Base-by-base conservation (phyloP, 106 monocot species). In the Hemerocallis citrina region DNA sequence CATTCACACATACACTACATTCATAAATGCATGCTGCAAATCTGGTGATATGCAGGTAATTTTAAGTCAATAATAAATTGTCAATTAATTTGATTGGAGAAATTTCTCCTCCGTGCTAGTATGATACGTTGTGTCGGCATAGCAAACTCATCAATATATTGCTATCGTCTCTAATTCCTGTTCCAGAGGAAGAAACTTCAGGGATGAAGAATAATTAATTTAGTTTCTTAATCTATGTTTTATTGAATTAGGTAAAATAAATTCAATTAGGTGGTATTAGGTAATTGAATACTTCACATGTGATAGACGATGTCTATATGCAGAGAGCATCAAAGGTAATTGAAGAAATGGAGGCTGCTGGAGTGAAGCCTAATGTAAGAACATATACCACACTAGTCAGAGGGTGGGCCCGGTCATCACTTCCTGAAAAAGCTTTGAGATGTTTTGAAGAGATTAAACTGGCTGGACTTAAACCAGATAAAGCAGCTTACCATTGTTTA, bases 11-110 rank as follows among this genome's bases (percentile, higher is more conserved):
- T 98, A 78, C 59, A 98, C 98, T 58, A 92, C 98, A 42, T 88
- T 88, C 55, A 74, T 98, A 72, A 98, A 88, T 75, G 98, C 88
- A 30, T 92, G 92, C 65, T 88, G 88, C 70, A 85, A 80, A 52
- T 84, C 98, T 50, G 98, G 98, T 70, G 91, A 92, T 74, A 98
- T 92, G 98, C 73, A 16, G 76, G 98, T 92, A 88, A 51, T 34
- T 13, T 63, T 60, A 65, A 17, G 33, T 63, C 37, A 47, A 34
- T 48, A 15, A 3, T 36, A 24, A 38, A 24, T 13, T 6, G 13
- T 36, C 40, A 17, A 57, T 57, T 34, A 57, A 20, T 35, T 57
- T 19, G 21, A 25, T 57, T 57, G 21, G 16, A 14, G 7, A 50
- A 50, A 11, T 50, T 8, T 20, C 28, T 24, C 14, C 16, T 27